These are phyloP conservation scores for Xylaria polymorpha DNA, from an alignment of 2,329 filamentous ascomycete species.

Conservation along the genomic window DNA sequence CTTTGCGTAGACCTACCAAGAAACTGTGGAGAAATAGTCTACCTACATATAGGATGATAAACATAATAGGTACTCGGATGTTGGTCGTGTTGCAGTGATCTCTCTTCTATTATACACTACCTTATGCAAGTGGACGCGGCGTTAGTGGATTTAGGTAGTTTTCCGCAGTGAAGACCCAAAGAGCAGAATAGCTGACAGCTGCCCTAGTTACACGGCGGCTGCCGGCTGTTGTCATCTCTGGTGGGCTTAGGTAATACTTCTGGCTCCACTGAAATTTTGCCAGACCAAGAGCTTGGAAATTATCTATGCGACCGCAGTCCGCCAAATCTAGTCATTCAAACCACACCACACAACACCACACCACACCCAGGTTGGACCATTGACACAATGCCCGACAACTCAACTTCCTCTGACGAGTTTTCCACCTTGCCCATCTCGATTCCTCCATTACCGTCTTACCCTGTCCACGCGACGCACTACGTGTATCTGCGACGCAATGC, in stretches of 20 bases:
- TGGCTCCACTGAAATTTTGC: conserved; percentile 32
- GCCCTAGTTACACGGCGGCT: neutral
- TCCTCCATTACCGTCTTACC: conserved; percentile 70
- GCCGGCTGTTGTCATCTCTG: conserved; percentile 1
- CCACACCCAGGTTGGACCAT: neutral
- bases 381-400: conserved; percentile 51
- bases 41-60: neutral
- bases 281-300: neutral
- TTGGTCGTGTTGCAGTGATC: neutral
- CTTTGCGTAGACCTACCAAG: neutral
- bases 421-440: conserved; percentile 75
- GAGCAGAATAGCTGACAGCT: conserved; percentile 1
- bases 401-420: conserved; percentile 70
- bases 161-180: neutral
- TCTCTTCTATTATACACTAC: too few species aligned
- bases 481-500: conserved; percentile 87
- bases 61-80: neutral
- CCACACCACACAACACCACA: neutral
- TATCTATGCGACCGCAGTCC: neutral
- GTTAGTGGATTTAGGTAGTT: too few species aligned
- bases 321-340: neutral
- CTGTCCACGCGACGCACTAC: conserved; percentile 76
- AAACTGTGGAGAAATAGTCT: neutral
- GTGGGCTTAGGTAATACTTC: neutral
- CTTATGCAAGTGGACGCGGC: too few species aligned